Evolutionary conservation across 176 grass and related monocot species (phyloP).

Genomic region (Eremochloa ophiuroides): DNA sequence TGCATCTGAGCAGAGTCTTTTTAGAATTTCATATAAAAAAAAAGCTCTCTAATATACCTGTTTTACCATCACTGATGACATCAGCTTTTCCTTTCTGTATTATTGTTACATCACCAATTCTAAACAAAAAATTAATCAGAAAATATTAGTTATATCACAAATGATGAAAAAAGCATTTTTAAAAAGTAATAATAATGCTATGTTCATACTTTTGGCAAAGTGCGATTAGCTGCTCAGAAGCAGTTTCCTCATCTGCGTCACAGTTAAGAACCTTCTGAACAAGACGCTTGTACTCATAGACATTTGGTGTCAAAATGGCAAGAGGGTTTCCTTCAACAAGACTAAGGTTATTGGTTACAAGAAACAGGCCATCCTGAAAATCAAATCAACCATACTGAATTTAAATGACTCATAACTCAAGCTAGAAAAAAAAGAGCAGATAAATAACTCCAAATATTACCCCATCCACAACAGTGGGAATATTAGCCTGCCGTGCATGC

Average conservation of each 20-base stretch:
- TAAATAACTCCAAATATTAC: constrained; percentile 36
- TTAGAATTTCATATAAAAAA: background rate
- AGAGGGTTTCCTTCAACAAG: constrained; percentile 60
- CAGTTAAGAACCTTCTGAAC: constrained; percentile 77
- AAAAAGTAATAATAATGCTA: background rate
- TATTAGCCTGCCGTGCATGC: constrained; percentile 55
- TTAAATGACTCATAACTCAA: background rate
- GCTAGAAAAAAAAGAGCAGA: background rate
- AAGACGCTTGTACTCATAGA: constrained; percentile 90
- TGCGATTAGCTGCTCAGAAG: constrained; percentile 50
- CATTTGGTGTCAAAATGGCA: constrained; percentile 86
- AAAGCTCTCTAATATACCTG: constrained; percentile 47
- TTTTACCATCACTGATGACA: constrained; percentile 86
- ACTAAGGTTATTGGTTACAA: constrained; percentile 70
- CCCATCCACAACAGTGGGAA: constrained; percentile 85
- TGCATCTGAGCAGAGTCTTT: background rate
- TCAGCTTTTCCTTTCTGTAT: constrained; percentile 85
- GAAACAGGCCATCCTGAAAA: constrained; percentile 84
- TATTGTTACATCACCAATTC: constrained; percentile 86
- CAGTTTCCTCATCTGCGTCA: constrained; percentile 60
- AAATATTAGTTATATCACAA: background rate
- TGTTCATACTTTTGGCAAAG: constrained; percentile 65
- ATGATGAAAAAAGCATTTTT: background rate
- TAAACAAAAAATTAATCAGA: constrained; percentile 14
- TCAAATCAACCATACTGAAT: background rate